Conservation (phyloP, 441 rosid species). For the Populus hybrid region DNA sequence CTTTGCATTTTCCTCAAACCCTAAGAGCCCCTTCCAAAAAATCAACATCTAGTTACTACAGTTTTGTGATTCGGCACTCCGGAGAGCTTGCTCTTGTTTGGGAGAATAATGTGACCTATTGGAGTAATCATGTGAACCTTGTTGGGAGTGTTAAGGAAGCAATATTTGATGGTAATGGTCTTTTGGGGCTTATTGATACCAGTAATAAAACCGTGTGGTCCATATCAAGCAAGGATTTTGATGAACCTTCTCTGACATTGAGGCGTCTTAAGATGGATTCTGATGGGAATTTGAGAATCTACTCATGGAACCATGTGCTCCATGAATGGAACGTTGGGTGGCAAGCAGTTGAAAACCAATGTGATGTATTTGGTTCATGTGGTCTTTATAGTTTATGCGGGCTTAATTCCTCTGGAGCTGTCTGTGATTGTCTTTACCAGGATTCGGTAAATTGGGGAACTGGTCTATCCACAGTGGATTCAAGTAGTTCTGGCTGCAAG, state of each 20-base stretch:
- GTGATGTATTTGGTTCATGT: slow-evolving; percentile 41
- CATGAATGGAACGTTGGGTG: slow-evolving; percentile 35
- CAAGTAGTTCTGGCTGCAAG: slow-evolving; percentile 24
- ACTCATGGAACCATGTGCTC: slow-evolving; percentile 28
- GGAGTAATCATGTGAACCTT: slow-evolving; percentile 31
- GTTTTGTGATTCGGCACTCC: slow-evolving; percentile 22
- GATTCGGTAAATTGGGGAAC: slow-evolving; percentile 20
- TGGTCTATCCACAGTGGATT: slow-evolving; percentile 18
- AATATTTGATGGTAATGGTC: slow-evolving; percentile 29
- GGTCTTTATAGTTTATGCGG: slow-evolving; percentile 39
- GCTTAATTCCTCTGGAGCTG: slow-evolving; percentile 28
- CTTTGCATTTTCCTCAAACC: slow-evolving; percentile 32
- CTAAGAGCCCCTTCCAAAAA: slow-evolving; percentile 35
- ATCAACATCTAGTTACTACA: slow-evolving; percentile 34
- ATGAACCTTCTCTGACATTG: slow-evolving; percentile 25
- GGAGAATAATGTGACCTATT: slow-evolving; percentile 40
- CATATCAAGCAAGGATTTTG: slow-evolving; percentile 30
- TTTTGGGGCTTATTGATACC: slow-evolving; percentile 25
- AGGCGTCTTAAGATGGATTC: slow-evolving; percentile 40
- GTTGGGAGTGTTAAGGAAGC: slow-evolving; percentile 26
- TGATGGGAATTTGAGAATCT: slow-evolving; percentile 44
- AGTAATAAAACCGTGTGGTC: slow-evolving; percentile 29
- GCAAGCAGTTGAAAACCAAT: slow-evolving; percentile 47
- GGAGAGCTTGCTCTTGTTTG: slow-evolving; percentile 44
- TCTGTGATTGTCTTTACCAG: slow-evolving; percentile 32